Percentiles rank a stretch among this genome's conserved stretches.
Evolutionary conservation across 768 basidiomycete species (phyloP).

Genomic region (Sporobolomyces phaffii): DNA sequence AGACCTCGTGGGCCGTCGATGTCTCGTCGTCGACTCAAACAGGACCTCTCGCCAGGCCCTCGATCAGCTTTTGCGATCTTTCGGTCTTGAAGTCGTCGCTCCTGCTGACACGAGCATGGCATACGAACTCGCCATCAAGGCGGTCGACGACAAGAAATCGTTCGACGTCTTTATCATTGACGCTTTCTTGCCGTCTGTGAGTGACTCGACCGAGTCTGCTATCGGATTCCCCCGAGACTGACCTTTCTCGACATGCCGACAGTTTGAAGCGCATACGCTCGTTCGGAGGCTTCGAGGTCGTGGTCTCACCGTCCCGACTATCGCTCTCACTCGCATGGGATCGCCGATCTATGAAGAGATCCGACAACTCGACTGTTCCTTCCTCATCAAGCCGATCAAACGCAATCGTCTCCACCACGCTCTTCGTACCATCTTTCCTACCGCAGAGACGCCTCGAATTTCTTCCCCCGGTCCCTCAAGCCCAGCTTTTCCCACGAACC

Average conservation of each 20-base stretch:
- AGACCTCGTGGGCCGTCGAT: constrained; percentile 29
- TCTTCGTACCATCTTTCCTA: constrained; percentile 30
- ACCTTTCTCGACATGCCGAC: too few relatives aligned
- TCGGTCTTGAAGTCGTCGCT: constrained; percentile 1
- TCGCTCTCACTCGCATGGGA: constrained; percentile 36
- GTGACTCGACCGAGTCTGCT: not conserved
- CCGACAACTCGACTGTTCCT: constrained; percentile 26
- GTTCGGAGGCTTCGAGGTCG: constrained; percentile 29
- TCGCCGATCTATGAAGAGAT: constrained; percentile 33
- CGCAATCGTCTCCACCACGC: constrained; percentile 36
- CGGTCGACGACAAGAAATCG: not conserved
- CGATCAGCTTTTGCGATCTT: constrained; percentile 21
- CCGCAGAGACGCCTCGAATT: constrained; percentile 1
- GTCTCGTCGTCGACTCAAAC: constrained; percentile 35
- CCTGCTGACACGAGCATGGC: constrained; percentile 7
- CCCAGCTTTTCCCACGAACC: constrained; percentile 29
- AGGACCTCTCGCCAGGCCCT: constrained; percentile 9
- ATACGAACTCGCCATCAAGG: constrained; percentile 10
- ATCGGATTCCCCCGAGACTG: too few relatives aligned
- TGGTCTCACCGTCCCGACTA: constrained; percentile 12
- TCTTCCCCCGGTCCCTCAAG: constrained; percentile 10
- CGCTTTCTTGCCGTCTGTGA: constrained; percentile 29
- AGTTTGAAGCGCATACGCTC: constrained; percentile 31
- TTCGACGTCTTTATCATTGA: constrained; percentile 34
- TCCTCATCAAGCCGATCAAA: constrained; percentile 39